Percentiles rank a stretch among this genome's conserved stretches.
These are phyloP conservation scores for Mixia osmundae DNA, from an alignment of 1,284 basidiomycete species.

Conservation along the genomic window DNA sequence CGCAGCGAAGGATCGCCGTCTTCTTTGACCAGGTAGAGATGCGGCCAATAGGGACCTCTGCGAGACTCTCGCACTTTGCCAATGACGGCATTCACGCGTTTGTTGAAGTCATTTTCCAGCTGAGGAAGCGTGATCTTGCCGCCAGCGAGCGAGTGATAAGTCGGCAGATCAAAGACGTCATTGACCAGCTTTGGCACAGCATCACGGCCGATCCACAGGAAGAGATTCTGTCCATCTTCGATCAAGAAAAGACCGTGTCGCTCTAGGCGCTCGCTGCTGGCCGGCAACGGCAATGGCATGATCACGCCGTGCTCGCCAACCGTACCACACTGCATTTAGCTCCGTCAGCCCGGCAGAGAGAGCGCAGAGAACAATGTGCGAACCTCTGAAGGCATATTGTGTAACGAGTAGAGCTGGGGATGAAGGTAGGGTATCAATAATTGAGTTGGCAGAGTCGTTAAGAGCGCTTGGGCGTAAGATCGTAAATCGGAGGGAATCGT, in stretches of 20 bases:
- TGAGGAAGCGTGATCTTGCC: slow-evolving; percentile 81
- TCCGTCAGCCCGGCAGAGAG: not conserved
- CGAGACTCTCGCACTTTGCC: slow-evolving; percentile 71
- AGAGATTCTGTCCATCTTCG: slow-evolving; percentile 92
- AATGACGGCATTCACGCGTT: slow-evolving; percentile 76
- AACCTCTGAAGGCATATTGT: slow-evolving; percentile 85
- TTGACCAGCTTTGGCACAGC: slow-evolving; percentile 79
- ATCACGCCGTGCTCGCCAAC: slow-evolving; percentile 58
- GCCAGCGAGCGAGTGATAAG: slow-evolving; percentile 63
- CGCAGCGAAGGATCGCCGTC: slow-evolving; percentile 85
- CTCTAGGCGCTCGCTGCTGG: slow-evolving; percentile 80
- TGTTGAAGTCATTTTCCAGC: slow-evolving; percentile 77
- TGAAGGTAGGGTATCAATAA: slow-evolving; percentile 80
- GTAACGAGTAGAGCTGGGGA: slow-evolving; percentile 81
- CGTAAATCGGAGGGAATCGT: slow-evolving; percentile 91
- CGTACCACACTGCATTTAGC: slow-evolving; percentile 30
- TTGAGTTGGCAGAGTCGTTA: slow-evolving; percentile 79
- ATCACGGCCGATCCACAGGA: slow-evolving; percentile 91
- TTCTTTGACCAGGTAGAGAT: slow-evolving; percentile 94
- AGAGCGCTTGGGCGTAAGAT: slow-evolving; percentile 77
- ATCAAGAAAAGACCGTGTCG: slow-evolving; percentile 89
- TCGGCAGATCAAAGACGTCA: slow-evolving; percentile 82
- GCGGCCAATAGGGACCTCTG: slow-evolving; percentile 71
- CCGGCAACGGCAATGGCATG: slow-evolving; percentile 63
- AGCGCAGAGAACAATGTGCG: slow-evolving; percentile 12